These are phyloP conservation scores for Cyclotella kingstonii DNA, from an alignment of 108 stramenopile genomes.

Conservation along the genomic window DNA sequence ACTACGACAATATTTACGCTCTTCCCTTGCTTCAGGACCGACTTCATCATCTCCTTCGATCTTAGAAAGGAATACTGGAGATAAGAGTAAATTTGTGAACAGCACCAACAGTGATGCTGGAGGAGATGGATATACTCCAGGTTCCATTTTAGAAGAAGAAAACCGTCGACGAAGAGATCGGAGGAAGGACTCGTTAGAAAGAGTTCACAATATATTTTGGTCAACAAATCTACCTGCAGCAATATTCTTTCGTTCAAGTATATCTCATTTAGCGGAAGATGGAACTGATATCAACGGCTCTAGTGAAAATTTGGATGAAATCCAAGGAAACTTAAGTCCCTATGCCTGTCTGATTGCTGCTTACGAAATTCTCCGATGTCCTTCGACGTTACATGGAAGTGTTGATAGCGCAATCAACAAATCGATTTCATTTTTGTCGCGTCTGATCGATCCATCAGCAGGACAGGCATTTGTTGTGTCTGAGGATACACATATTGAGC, in stretches of 20 bases:
- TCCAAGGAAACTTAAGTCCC: slow-evolving; percentile 19
- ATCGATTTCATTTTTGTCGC: slow-evolving; percentile 25
- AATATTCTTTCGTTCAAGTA: slow-evolving; percentile 12
- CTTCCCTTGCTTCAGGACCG: slow-evolving; percentile 11
- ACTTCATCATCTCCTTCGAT: background rate
- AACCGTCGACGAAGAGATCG: slow-evolving; percentile 26
- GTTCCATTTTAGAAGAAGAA: slow-evolving; percentile 11
- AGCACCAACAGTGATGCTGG: slow-evolving; percentile 5
- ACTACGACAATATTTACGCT: slow-evolving; percentile 37
- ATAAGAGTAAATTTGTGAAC: background rate
- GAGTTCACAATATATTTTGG: slow-evolving; percentile 39
- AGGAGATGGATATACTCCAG: background rate
- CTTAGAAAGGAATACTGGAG: slow-evolving; percentile 2
- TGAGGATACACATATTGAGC: slow-evolving; percentile 25
- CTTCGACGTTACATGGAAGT: slow-evolving; percentile 6
- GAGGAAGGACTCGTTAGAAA: slow-evolving; percentile 24
- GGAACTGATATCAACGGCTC: background rate
- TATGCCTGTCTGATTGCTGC: slow-evolving; percentile 41
- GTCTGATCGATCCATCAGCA: slow-evolving; percentile 38
- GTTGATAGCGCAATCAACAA: slow-evolving; percentile 22
- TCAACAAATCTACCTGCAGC: slow-evolving; percentile 36
- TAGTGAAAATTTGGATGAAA: background rate
- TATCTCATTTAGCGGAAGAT: background rate
- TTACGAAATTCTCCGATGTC: slow-evolving; percentile 35
- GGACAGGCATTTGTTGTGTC: slow-evolving; percentile 26